Base-by-base conservation (phyloP, 495 filamentous ascomycete species). In the Viridothelium virens region DNA sequence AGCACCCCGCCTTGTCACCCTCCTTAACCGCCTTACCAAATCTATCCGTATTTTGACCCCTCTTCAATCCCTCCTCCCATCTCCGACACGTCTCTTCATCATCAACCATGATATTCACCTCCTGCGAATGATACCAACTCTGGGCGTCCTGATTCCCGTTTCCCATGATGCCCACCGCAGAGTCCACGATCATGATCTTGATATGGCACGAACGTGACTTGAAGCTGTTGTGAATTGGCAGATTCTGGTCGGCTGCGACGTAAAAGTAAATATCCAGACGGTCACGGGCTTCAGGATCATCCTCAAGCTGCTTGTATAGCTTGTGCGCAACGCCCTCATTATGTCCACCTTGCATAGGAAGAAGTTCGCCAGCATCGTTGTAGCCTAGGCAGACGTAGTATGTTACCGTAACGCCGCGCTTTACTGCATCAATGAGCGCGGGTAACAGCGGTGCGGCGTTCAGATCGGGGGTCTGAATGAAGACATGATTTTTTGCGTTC, bases 91-190 rank as follows among this genome's bases (percentile, higher is more conserved):
- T 70, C 2, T 77, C 64, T 0, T 73, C 71, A 2, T 82, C 86
- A 65, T 92, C 89, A 14, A 91, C 71, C 79, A 92, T 81, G 12
- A 91, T 69, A 70, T 92, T 92, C 65, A 88, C 80, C 72, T 92
- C 89, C 74, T 90, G 87, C 44, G 80, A 84, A 72, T 92, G 89
- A 68, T 79, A 91, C 84, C 86, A 92, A 66, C 80, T 84, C 77
- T 92, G 89, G n/a, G 89, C 91, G 64, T 92, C 89, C 70, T 89
- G 85, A 71, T 92, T 92, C 0, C 89, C 89, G 68, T 84, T 89
- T 5, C 89, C 88, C 77, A 87, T 81, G 61, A 91, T 86, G 12
- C 82, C 87, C 67, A 92, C 76, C 56, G 76, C 78, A 47, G 81
- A 84, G 72, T 92, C 89, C 3, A 85, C 83, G 64, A 92, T 84